These are phyloP conservation scores for Mrakia frigida DNA, from an alignment of 768 basidiomycete genomes.

Conservation along the genomic window DNA sequence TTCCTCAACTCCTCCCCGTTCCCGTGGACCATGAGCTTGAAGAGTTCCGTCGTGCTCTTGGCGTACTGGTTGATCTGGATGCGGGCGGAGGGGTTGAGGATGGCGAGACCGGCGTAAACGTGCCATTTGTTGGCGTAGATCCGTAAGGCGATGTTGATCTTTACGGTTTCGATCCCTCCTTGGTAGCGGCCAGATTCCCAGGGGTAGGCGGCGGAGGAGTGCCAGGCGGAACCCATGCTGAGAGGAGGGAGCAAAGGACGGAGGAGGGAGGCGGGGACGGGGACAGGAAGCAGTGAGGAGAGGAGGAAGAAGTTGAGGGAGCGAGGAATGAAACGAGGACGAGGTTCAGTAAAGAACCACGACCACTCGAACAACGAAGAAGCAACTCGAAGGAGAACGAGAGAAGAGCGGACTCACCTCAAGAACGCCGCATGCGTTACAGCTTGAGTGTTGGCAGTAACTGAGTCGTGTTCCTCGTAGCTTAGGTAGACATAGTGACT, in stretches of 20 bases:
- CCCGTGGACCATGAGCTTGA: constrained; percentile 82
- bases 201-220: constrained; percentile 66
- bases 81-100: constrained; percentile 86
- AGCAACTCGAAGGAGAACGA: background rate
- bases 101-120: constrained; percentile 97
- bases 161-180: constrained; percentile 94
- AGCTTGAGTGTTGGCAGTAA: constrained; percentile 97
- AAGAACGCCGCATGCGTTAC: constrained; percentile 97
- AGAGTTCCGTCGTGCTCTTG: constrained; percentile 74
- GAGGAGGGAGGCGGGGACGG: constrained; percentile 41
- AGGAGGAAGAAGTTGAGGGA: background rate
- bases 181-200: constrained; percentile 93
- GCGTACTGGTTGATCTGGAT: constrained; percentile 89
- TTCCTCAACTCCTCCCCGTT: constrained; percentile 56
- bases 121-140: constrained; percentile 99
- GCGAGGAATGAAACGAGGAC: background rate
- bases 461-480: constrained; percentile 93
- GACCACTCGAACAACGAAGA: too few relatives aligned
- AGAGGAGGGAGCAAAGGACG: constrained; percentile 56
- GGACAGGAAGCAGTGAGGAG: background rate
- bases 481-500: constrained; percentile 85
- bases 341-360: too few relatives aligned
- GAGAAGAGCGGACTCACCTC: constrained; percentile 52
- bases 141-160: constrained; percentile 91
- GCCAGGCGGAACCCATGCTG: constrained; percentile 99